A percentile compares a stretch with the other conserved stretches of the same genome.
Conservation (phyloP, 306 rosid species). For the Purshia tridentata region DNA sequence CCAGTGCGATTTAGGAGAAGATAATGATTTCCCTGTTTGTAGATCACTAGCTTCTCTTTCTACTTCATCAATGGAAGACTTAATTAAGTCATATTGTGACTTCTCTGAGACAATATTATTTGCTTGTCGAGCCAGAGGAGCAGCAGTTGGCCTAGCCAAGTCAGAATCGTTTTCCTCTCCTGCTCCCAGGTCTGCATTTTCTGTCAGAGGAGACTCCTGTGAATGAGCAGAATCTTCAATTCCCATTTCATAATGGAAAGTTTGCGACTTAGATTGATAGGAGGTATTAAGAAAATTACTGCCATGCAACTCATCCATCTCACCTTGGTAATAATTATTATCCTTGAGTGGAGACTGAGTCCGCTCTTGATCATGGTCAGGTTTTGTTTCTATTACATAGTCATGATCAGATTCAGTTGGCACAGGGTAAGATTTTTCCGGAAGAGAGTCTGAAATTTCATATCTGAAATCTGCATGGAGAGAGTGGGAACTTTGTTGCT, state of each 20-base stretch:
- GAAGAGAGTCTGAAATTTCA: neutral
- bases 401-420: neutral
- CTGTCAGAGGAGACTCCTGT: neutral
- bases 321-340: constrained; percentile 10
- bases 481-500: neutral
- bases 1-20: neutral
- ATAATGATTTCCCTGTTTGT: neutral
- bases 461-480: neutral
- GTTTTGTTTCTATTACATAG: neutral
- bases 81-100: neutral
- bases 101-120: neutral
- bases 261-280: constrained; percentile 1
- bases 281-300: neutral
- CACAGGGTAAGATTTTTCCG: neutral
- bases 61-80: neutral
- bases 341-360: neutral
- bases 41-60: neutral
- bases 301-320: constrained; percentile 21
- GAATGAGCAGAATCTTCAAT: constrained; percentile 19
- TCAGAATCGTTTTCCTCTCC: neutral
- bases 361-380: neutral
- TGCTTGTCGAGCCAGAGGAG: neutral
- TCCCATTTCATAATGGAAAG: constrained; percentile 8
- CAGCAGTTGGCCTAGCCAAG: neutral
- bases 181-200: neutral